Base-by-base conservation (phyloP, 2,329 filamentous ascomycete genomes). In the Sclerotinia borealis region DNA sequence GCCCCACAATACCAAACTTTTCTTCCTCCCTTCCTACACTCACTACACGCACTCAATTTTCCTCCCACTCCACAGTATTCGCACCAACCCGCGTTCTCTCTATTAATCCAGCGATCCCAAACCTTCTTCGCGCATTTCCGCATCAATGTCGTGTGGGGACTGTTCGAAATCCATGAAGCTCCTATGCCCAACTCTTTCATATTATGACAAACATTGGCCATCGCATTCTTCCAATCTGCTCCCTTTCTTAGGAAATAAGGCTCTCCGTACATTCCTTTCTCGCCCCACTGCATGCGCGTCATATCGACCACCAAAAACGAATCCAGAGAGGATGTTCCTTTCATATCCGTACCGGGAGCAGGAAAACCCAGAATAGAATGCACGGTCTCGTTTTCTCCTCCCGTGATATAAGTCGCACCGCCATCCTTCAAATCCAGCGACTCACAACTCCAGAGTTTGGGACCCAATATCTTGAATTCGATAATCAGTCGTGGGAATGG, bases 21-120 rank as follows among this genome's bases (percentile, higher is more conserved):
- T 25, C 3, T 50, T 31, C 50, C 22, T n/a, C n/a, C n/a, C n/a
- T n/a, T n/a, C 45, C 39, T 60, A 43, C 56, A 60, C 8, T 15
- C 56, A 37, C 31, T 19, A 27, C 56, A 60, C 15, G 29, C 31
- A 41, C 7, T n/a, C 56, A 60, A 60, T 27, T 19, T 7, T 17
- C 45, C 36, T 17, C 39, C 56, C 19, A 49, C 31, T 22, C 65
- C 65, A 52, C 65, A 65, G 54, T 62, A 62, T 4, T 51, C 63
- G 34, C 65, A 65, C 65, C 65, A 65, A 19, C 52, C 27, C 37
- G 65, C 61, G 2, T 37, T 60, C 10, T 54, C 63, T 19, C 65
- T 63, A 3, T 64, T 61, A n/a, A 56, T 7, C 61, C 65, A 67
- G 37, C 65, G n/a, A 39, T 62, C 22, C 60, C 50, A 65, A 31